These are phyloP conservation scores for Hevea brasiliensis DNA, from an alignment of 345 rosid species.

Conservation along the genomic window DNA sequence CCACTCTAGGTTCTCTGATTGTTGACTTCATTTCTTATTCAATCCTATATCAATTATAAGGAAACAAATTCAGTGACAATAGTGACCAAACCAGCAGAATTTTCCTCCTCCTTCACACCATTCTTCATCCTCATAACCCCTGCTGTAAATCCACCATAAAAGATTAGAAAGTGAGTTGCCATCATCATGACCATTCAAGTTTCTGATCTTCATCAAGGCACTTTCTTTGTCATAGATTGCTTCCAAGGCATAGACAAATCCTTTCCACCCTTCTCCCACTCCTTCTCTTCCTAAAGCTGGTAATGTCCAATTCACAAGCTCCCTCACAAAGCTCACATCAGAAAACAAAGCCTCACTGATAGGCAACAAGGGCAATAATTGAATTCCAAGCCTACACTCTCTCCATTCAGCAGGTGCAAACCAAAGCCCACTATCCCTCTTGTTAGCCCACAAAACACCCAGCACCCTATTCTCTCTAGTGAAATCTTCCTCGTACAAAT, in stretches of 20 bases:
- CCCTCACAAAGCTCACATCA: conserved; percentile 46
- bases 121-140: conserved; percentile 42
- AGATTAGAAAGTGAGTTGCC: conserved; percentile 81
- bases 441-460: conserved; percentile 85
- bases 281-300: conserved; percentile 68
- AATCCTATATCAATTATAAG: neutral
- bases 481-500: conserved; percentile 58
- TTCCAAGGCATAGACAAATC: conserved; percentile 80
- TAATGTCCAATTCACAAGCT: conserved; percentile 79
- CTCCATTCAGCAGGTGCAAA: conserved; percentile 77
- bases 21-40: neutral
- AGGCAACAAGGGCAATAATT: conserved; percentile 68
- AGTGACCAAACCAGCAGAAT: conserved; percentile 69
- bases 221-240: conserved; percentile 59
- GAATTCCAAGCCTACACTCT: conserved; percentile 90
- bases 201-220: conserved; percentile 60
- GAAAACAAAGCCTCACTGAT: conserved; percentile 73
- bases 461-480: conserved; percentile 71
- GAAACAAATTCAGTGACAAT: conserved; percentile 48
- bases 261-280: conserved; percentile 95
- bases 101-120: conserved; percentile 49
- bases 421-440: conserved; percentile 92
- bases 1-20: neutral
- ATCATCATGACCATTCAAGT: conserved; percentile 60
- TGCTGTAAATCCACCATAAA: conserved; percentile 90